Conservation (phyloP, 148 eudicot species). For the Camellia japonica region DNA sequence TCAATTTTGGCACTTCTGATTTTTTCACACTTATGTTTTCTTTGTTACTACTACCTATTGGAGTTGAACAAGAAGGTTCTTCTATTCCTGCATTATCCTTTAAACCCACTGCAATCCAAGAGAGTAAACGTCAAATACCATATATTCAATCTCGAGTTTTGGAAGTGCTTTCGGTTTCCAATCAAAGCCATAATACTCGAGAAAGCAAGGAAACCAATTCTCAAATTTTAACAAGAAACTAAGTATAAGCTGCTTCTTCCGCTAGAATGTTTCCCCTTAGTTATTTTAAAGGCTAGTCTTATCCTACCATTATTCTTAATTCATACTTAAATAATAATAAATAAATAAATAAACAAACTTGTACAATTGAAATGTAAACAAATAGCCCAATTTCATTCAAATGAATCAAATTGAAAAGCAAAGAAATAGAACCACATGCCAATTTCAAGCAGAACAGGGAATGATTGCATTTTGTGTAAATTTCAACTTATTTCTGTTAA, state of each 20-base stretch:
- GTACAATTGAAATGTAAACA: not conserved
- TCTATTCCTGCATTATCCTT: slow-evolving; percentile 19
- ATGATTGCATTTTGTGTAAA: not conserved
- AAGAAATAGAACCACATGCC: not conserved
- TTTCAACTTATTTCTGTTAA: not conserved
- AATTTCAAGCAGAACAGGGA: not conserved
- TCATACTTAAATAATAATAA: too few species aligned
- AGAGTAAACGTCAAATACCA: slow-evolving; percentile 1
- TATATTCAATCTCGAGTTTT: not conserved
- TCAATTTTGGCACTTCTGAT: slow-evolving; percentile 42
- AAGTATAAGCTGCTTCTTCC: not conserved
- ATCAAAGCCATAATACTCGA: not conserved
- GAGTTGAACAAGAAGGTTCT: slow-evolving; percentile 29
- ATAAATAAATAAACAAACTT: not conserved
- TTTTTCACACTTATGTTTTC: slow-evolving; percentile 54
- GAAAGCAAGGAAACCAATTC: not conserved
- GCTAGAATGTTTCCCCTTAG: not conserved
- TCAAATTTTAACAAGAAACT: not conserved
- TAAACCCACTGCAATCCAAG: slow-evolving; percentile 29
- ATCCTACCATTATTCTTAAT: not conserved
- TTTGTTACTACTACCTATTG: slow-evolving; percentile 38
- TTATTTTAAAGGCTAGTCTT: not conserved
- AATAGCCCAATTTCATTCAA: not conserved
- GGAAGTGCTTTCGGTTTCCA: not conserved
- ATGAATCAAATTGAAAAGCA: not conserved